Evolutionary conservation across 768 basidiomycete species (phyloP), one percentile per base, ranked within the genome.

Genomic region (Lenzites betulinus): DNA sequence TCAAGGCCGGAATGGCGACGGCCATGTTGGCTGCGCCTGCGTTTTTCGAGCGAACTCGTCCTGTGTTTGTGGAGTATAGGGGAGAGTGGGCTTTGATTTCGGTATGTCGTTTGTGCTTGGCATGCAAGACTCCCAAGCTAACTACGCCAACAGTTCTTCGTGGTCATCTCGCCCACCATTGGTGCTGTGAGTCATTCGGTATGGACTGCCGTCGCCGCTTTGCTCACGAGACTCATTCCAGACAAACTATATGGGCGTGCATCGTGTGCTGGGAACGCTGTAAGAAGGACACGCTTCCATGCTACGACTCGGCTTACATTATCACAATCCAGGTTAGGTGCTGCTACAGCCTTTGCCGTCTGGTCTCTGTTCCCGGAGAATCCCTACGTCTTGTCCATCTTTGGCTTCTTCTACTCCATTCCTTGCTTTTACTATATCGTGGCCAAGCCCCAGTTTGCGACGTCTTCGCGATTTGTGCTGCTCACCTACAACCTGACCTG

Each of bases 31-130:
- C 95, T 0, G 81, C 89, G 0, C 95, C 95, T 2, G 95, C 95
- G 0, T 98, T 96, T 74, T 87, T 92, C 60, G 89, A 91, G 54
- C 62, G 73, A 18, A 95, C 91, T 1, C 79, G 95, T 25, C 88
- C 87, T 5, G 73, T 85, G 3, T 98, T 97, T 68, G 78, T 92
- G 43, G 82, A 87, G 48, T 94, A 89, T 66, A 83, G 87, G 67
- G 95, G 95, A 36, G 94, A 98, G 75, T 99, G 96, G 96, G 94
- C 94, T 1, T 76, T 99, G 69, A 92, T 98, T 54, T 95, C 95
- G 46, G 93, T 92, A 62, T n/a, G 41, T 51, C 58, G 38, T 18
- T n/a, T 9, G 18, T 2, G 7, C 49, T 35, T 9, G 26, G 56
- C 33, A 51, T 57, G 33, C 2, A 33, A 11, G 30, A 11, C 30